A percentile compares a stretch with the other conserved stretches of the same genome.
phyloP scores from a whole-genome alignment of 2,329 filamentous ascomycete genomes.

The Fusarium xylarioides region DNA sequence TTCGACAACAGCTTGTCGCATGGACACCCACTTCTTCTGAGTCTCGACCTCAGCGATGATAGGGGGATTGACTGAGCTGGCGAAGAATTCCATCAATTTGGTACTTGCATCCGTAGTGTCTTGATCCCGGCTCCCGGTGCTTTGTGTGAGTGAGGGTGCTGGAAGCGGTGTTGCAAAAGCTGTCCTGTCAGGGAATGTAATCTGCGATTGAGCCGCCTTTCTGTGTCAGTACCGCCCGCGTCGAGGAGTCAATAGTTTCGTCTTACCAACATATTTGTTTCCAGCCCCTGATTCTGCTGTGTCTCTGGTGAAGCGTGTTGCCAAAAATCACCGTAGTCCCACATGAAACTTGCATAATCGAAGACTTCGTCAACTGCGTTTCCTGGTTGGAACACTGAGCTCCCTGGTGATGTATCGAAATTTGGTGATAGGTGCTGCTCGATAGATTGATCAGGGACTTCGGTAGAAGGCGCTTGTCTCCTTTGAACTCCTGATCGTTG shows the following conservation, averaged over 20 bases:
- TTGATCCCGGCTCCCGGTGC: constrained; percentile 30
- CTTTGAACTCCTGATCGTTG: constrained; percentile 38
- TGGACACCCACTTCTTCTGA: constrained; percentile 60
- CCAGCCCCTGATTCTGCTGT: constrained; percentile 36
- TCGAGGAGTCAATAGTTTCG: too few species aligned
- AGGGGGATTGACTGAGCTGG: constrained; percentile 58
- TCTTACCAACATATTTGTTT: constrained; percentile 37
- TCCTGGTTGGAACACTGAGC: constrained; percentile 38
- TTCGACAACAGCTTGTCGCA: constrained; percentile 57
- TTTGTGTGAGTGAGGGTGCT: constrained; percentile 34
- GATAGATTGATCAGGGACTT: constrained; percentile 1
- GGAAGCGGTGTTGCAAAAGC: constrained; percentile 30
- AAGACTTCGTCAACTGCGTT: constrained; percentile 55
- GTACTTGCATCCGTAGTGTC: constrained; percentile 18
- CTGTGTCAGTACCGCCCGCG: too few species aligned
- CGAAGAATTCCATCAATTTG: constrained; percentile 58
- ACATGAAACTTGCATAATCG: constrained; percentile 60
- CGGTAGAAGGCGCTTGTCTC: constrained; percentile 16
- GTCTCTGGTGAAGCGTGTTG: constrained; percentile 44
- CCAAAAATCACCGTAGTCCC: constrained; percentile 52
- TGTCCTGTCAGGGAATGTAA: constrained; percentile 38
- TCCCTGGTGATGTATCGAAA: constrained; percentile 42
- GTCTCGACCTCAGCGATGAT: constrained; percentile 64
- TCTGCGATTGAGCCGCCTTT: constrained; percentile 36
- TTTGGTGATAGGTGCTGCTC: constrained; percentile 42